Base-by-base conservation (phyloP, 1,284 basidiomycete species). In the Malassezia equina region DNA sequence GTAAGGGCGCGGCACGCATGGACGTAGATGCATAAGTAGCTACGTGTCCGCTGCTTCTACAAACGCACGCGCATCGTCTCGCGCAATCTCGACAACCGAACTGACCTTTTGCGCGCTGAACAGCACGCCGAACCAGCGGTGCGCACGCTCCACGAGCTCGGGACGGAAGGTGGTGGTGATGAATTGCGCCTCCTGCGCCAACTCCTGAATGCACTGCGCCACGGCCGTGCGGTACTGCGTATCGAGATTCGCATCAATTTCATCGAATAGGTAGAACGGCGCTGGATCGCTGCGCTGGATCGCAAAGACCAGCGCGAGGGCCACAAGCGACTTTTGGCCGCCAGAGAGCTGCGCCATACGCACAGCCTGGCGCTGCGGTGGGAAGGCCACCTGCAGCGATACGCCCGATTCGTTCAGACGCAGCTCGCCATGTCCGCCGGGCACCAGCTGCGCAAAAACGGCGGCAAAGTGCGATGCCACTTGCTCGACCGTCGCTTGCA, bases 281-380 rank as follows among this genome's bases (percentile, higher is more conserved):
- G 94, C 94, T 1, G 94, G 94, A 71, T 99, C 94, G 75, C 91
- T 96, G 76, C 94, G 95, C 75, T 99, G 94, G 66, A 98, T 98
- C 7, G 93, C 90, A 71, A 98, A 98, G 17, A 99, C 91, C 29
- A 88, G 86, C 1, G 94, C 90, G 25, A 99, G 83, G 0, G 94
- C 94, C 4, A 98, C 94, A 11, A 99, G 79, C 1, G 90, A 91
- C 75, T 98, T 98, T 69, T 99, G 94, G 7, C 94, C 94, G 49
- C 94, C 94, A 2, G 91, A 95, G 5, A 99, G 77, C 74, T 99
- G 94, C 73, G 94, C 90, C 66, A 99, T 94, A 51, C 89, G 83
- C 58, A 95, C 79, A 76, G 96, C 93, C 72, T 96, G 90, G 11
- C 86, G 84, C 76, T 95, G 95, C 2, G 90, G 94, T 78, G 96